Conservation (phyloP, 441 rosid genomes). For the Flueggea neowawraea region DNA sequence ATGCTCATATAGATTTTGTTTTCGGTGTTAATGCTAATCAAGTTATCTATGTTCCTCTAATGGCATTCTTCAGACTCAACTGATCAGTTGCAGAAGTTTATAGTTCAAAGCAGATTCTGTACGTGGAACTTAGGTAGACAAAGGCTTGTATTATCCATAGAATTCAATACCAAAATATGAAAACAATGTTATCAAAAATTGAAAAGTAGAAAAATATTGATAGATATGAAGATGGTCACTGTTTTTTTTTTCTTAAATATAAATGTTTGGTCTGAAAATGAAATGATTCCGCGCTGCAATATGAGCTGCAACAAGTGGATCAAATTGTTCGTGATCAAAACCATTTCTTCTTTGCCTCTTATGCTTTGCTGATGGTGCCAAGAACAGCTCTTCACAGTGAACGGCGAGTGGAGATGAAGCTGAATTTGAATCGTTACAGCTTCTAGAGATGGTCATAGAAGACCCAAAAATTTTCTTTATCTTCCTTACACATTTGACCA, state of each 20-base stretch:
- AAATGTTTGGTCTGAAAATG: constrained; percentile 22
- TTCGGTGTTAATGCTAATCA: constrained; percentile 73
- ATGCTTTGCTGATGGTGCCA: constrained; percentile 12
- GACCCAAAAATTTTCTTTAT: too few species aligned
- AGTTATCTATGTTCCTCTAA: constrained; percentile 48
- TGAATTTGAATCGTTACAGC: not conserved
- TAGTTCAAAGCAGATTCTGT: too few species aligned
- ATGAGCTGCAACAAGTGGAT: constrained; percentile 16
- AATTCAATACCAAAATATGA: too few species aligned
- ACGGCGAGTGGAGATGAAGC: constrained; percentile 15
- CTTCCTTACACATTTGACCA: too few species aligned
- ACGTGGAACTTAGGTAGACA: too few species aligned
- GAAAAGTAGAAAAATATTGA: too few species aligned
- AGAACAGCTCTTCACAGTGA: constrained; percentile 30
- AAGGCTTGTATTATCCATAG: too few species aligned
- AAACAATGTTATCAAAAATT: too few species aligned
- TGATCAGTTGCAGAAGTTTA: not conserved
- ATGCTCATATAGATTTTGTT: constrained; percentile 82
- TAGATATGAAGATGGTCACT: too few species aligned
- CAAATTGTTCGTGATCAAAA: not conserved
- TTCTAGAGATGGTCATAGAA: too few species aligned
- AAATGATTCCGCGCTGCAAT: constrained; percentile 34
- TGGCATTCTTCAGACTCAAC: constrained; percentile 46
- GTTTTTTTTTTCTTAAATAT: constrained; percentile 2
- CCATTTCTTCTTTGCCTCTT: not conserved